Conservation (phyloP, 352 stramenopile genomes). For the Phytophthora pinifolia region DNA sequence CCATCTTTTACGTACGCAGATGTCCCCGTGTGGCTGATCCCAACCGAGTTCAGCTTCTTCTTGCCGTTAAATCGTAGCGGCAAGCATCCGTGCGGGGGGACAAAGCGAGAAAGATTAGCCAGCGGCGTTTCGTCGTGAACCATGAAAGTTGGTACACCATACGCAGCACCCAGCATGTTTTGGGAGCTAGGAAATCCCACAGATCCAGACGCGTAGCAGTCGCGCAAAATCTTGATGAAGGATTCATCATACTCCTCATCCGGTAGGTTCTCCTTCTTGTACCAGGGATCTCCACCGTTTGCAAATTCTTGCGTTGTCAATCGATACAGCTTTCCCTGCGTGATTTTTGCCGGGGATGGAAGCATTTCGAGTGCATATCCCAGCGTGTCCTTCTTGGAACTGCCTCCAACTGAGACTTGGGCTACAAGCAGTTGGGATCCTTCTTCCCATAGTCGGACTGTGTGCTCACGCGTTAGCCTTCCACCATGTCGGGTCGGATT, state of each 20-base stretch:
- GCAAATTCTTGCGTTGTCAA: slow-evolving; percentile 87
- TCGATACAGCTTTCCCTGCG: slow-evolving; percentile 83
- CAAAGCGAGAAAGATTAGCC: slow-evolving; percentile 59
- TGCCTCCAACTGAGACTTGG: slow-evolving; percentile 58
- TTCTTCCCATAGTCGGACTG: slow-evolving; percentile 86
- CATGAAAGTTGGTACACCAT: slow-evolving; percentile 84
- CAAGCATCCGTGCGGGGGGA: slow-evolving; percentile 54
- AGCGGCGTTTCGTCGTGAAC: slow-evolving; percentile 78
- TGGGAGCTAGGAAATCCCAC: slow-evolving; percentile 84
- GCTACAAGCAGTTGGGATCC: slow-evolving; percentile 65
- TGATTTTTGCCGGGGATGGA: slow-evolving; percentile 52
- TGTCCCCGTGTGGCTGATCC: slow-evolving; percentile 74
- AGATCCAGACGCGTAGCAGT: slow-evolving; percentile 86
- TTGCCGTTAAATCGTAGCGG: slow-evolving; percentile 67
- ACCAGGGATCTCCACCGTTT: slow-evolving; percentile 87
- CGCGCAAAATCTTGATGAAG: slow-evolving; percentile 85
- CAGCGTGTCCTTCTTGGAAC: slow-evolving; percentile 67
- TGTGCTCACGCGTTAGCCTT: slow-evolving; percentile 66
- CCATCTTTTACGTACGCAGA: slow-evolving; percentile 58
- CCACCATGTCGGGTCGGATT: slow-evolving; percentile 68
- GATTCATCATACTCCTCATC: slow-evolving; percentile 87
- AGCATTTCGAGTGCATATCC: slow-evolving; percentile 79
- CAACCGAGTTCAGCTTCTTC: slow-evolving; percentile 56
- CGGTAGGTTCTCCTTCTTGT: slow-evolving; percentile 88
- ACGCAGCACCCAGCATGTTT: slow-evolving; percentile 82